Percentiles rank a stretch among this genome's conserved stretches.
These are phyloP conservation scores for Anthracocystis setariae DNA, from an alignment of 1,284 basidiomycete genomes.

Conservation along the genomic window DNA sequence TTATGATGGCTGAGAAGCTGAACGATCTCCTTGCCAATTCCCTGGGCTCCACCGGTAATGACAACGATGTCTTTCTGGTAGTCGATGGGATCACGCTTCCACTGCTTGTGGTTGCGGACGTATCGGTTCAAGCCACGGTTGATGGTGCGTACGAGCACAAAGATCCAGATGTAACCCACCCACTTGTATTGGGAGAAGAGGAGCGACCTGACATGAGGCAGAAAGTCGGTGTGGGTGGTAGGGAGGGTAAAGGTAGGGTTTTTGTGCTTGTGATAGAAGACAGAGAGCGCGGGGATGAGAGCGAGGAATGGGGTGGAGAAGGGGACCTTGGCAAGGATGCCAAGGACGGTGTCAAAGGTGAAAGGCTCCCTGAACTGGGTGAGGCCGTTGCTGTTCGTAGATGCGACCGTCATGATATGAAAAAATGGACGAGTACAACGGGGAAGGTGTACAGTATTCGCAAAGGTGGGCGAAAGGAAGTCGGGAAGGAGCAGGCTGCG, in stretches of 20 bases:
- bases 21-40: constrained; percentile 65
- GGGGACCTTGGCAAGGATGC: constrained; percentile 49
- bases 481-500: neutral
- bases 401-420: constrained; percentile 14
- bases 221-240: constrained; percentile 8
- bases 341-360: constrained; percentile 52
- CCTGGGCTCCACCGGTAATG: constrained; percentile 65
- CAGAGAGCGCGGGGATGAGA: constrained; percentile 52
- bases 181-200: constrained; percentile 56
- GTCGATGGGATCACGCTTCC: constrained; percentile 50
- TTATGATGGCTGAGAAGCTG: constrained; percentile 57
- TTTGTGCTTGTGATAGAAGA: constrained; percentile 46
- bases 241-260: constrained; percentile 8
- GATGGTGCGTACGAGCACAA: constrained; percentile 51
- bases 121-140: constrained; percentile 56
- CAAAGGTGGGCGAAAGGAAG: neutral
- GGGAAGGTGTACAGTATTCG: too few species aligned
- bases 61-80: constrained; percentile 63
- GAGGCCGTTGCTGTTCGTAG: constrained; percentile 10
- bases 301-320: constrained; percentile 59
- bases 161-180: constrained; percentile 48
- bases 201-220: constrained; percentile 33
- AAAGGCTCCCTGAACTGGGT: constrained; percentile 47
- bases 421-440: too few species aligned
- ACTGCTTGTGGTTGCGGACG: constrained; percentile 56